Evolutionary conservation across 2,329 filamentous ascomycete genomes (phyloP).

Genomic region (Colletotrichum lupini): DNA sequence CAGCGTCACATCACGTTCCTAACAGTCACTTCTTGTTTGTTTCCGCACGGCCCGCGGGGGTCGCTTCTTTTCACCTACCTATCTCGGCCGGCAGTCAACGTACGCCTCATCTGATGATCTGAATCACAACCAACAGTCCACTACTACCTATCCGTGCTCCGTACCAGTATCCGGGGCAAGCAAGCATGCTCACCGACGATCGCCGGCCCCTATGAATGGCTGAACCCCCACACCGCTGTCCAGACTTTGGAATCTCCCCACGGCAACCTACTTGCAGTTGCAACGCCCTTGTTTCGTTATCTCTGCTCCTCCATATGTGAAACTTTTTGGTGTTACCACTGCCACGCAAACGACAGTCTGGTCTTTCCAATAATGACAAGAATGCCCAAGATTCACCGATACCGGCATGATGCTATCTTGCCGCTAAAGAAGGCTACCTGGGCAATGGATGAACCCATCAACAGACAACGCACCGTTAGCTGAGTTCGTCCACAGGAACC

Average conservation of each 20-base stretch:
- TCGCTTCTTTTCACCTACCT: constrained; percentile 9
- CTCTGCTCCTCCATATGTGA: background rate
- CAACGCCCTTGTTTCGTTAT: constrained; percentile 11
- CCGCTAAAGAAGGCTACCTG: background rate
- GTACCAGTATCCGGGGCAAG: constrained; percentile 5
- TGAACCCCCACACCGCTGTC: constrained; percentile 27
- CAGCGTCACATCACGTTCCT: constrained; percentile 1
- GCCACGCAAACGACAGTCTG: background rate
- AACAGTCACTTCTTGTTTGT: background rate
- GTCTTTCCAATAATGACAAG: background rate
- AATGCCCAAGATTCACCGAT: constrained; percentile 12
- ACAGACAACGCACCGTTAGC: background rate
- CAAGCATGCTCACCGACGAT: constrained; percentile 24
- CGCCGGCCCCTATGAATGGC: background rate
- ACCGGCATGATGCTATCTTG: constrained; percentile 10
- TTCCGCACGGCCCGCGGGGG: constrained; percentile 22
- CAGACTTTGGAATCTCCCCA: background rate
- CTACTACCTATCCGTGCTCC: background rate
- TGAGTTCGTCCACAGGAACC: background rate
- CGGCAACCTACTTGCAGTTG: background rate
- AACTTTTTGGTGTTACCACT: background rate
- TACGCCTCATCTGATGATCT: constrained; percentile 23
- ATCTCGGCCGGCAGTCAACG: constrained; percentile 21
- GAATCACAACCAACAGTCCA: constrained; percentile 20
- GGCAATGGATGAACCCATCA: background rate